Evolutionary conservation across 352 stramenopile genomes (phyloP), one percentile per base, ranked within the genome.

Genomic region (Pythium phragmitis): DNA sequence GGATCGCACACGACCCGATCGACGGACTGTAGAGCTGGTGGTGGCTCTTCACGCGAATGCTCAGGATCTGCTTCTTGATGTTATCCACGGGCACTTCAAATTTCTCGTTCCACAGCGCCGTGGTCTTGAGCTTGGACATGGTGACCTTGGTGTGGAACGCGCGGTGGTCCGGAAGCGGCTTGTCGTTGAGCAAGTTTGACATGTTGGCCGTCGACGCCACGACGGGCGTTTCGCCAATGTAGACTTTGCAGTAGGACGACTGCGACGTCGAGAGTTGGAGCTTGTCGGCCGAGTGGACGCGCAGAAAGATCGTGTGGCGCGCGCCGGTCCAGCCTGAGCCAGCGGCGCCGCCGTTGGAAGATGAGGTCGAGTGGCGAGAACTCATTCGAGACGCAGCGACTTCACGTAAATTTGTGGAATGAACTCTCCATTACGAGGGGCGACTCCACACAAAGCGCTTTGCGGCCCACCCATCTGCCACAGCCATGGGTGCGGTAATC

Each of bases 61-160:
- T 89, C 26, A 92, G 50, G 19, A 90, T 74, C 60, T 89, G 74
- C 13, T 68, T 71, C 19, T 63, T 60, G 4, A 80, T 75, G 33
- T 88, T 69, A 16, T 68, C 65, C 1, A 92, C 65, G 17, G 73
- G 72, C 41, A 90, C 47, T 52, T 90, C 72, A 28, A 92, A 88
- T 73, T 92, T 90, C 39, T 92, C 74, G 57, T 90, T 92, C 83
- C 83, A 92, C 39, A 87, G 57, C n/a, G 79, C 77, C 34, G 73
- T 73, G 12, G 66, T 67, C 4, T 60, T 71, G 34, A 66, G 55
- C 13, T 60, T 60, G 34, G 68, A 73, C 37, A 58, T 65, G 36
- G 76, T 68, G 48, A 88, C 68, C 63, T 85, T 87, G 34, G 82
- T 91, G 69, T 79, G 77, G 62, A 84, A 89, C 4, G 68, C 73